Evolutionary conservation across 1,284 basidiomycete genomes (phyloP).

Genomic region (Sparassis latifolia): DNA sequence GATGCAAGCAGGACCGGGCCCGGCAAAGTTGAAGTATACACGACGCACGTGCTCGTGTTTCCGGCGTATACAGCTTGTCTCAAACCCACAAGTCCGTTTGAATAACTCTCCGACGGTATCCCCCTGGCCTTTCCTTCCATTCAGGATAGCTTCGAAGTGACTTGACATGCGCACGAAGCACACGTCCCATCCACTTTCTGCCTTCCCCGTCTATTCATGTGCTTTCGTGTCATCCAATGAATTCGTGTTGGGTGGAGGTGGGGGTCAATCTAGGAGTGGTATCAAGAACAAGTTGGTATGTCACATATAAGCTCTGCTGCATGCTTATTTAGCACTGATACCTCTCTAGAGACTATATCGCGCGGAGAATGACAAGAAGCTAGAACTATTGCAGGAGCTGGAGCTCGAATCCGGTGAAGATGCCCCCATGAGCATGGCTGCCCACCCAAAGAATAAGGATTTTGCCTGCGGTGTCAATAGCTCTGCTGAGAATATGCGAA

Average conservation of each 20-base stretch:
- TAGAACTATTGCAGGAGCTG: slow-evolving; percentile 63
- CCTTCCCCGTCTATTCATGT: slow-evolving; percentile 85
- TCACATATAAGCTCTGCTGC: slow-evolving; percentile 7
- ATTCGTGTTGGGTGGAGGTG: slow-evolving; percentile 88
- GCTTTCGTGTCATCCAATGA: slow-evolving; percentile 71
- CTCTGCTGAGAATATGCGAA: slow-evolving; percentile 50
- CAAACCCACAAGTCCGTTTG: no score
- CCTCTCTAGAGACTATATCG: slow-evolving; percentile 61
- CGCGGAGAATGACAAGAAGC: slow-evolving; percentile 49
- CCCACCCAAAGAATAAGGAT: slow-evolving; percentile 46
- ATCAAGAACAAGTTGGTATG: slow-evolving; percentile 89
- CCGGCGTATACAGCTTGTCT: no score
- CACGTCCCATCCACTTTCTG: slow-evolving; percentile 64
- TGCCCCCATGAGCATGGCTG: slow-evolving; percentile 89
- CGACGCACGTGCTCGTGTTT: not conserved
- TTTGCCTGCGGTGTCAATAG: slow-evolving; percentile 86
- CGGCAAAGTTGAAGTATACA: not conserved
- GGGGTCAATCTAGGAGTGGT: slow-evolving; percentile 74
- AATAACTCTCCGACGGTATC: no score
- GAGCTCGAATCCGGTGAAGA: slow-evolving; percentile 80
- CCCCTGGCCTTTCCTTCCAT: no score
- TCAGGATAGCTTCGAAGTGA: no score
- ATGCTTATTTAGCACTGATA: slow-evolving; percentile 3
- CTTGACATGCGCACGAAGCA: slow-evolving; percentile 70
- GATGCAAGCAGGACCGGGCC: not conserved